Evolutionary conservation across 495 filamentous ascomycete species (phyloP), one percentile per base, ranked within the genome.

Genomic region (Aspergillus kassunensis): DNA sequence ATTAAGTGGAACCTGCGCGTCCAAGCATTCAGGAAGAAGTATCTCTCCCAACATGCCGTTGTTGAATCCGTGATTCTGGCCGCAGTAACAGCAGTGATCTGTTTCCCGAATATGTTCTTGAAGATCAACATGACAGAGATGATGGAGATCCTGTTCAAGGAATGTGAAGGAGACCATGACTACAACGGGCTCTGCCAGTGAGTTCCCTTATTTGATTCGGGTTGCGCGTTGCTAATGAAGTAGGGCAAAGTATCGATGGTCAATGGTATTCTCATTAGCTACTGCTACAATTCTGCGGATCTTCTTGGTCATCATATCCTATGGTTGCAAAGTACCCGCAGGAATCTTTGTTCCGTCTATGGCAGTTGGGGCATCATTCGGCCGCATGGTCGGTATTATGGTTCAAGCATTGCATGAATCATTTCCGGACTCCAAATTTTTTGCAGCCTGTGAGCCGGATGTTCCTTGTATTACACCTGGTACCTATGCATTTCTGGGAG

Each of bases 71-170:
- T 90, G 1, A 62, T 96, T 30, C 75, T 97, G 46, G 91, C 93
- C 2, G 80, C 81, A 1, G 77, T 82, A 7, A 97, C 93, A 10
- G 95, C 92, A 3, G 75, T 97, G 45, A 75, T 97, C 6, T 97
- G 93, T 71, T 98, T 92, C 60, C 93, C 91, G 1, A 98, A 97
- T 65, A 91, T 89, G 68, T 97, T 98, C 59, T 66, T 98, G 44
- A 80, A 88, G 56, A 97, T 98, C 60, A 95, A 98, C 69, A 97
- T 98, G 93, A 97, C 93, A 0, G 91, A 96, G 70, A 95, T 89
- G 73, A 97, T 98, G 93, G 91, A 97, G 67, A 95, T 96, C 54
- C 73, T 98, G 2, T 98, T 98, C 66, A 78, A 85, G 11, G 95
- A 98, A 71, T 98, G 93, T 60, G 91, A 96, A 66, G 92, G 90